A percentile compares a stretch with the other conserved stretches of the same genome.
Conservation (phyloP, 768 basidiomycete species). For the Lactarius hengduanensis region DNA sequence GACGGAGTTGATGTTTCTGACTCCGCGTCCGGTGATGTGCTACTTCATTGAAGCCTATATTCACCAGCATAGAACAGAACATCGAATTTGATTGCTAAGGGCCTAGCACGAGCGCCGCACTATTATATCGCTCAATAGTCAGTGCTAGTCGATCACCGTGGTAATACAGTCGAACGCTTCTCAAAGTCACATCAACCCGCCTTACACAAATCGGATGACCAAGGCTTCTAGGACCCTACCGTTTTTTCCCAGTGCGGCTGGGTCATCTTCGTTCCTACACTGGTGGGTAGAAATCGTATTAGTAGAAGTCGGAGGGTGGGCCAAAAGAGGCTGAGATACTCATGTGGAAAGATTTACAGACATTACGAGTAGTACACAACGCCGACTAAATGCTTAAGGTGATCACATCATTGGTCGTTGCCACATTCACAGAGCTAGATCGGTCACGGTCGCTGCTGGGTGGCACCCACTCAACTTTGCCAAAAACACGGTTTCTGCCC, state of each 20-base stretch:
- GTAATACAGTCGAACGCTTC: neutral
- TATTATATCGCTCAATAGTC: too few relatives aligned
- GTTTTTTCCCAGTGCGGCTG: neutral
- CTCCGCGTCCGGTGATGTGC: neutral
- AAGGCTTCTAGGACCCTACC: neutral
- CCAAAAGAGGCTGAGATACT: neutral
- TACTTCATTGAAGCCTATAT: too few relatives aligned
- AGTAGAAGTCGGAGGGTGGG: neutral
- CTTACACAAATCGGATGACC: neutral
- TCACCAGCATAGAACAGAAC: too few relatives aligned
- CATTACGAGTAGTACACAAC: neutral
- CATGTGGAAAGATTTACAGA: neutral
- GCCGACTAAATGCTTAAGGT: slow-evolving; percentile 4
- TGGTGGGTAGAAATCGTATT: neutral
- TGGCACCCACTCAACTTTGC: slow-evolving; percentile 12
- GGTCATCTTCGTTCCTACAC: neutral
- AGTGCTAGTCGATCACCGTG: too few relatives aligned
- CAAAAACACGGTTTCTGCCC: neutral
- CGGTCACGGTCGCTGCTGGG: neutral
- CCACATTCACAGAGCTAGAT: slow-evolving; percentile 8
- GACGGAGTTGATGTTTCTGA: neutral
- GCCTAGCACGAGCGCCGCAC: too few relatives aligned
- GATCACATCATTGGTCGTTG: slow-evolving; percentile 12
- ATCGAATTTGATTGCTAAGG: too few relatives aligned
- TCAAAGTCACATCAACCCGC: neutral